phyloP scores from a whole-genome alignment of 805 yeast genomes.

The Saccharomycopsis sp. region DNA sequence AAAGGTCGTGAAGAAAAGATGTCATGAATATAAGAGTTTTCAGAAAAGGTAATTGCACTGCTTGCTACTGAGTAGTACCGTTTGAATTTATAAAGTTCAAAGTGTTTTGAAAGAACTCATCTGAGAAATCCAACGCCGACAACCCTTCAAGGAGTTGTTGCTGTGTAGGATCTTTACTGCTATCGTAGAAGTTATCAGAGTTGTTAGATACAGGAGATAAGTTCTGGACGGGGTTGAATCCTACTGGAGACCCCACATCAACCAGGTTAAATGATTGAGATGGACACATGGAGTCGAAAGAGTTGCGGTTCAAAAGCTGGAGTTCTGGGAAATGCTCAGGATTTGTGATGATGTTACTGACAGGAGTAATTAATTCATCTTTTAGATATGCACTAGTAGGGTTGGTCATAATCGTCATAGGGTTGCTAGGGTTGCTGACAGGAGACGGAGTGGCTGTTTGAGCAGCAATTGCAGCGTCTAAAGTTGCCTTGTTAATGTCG shows the following conservation, averaged over 20 bases:
- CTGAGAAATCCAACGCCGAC: conserved; percentile 1
- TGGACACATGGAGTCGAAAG: neutral
- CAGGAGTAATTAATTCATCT: neutral
- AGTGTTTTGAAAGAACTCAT: conserved; percentile 1
- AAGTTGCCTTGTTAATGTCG: neutral
- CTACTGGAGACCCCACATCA: conserved; percentile 6
- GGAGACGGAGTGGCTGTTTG: neutral
- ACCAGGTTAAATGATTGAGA: neutral
- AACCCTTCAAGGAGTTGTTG: neutral
- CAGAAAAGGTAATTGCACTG: neutral
- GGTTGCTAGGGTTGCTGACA: neutral
- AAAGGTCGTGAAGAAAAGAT: neutral
- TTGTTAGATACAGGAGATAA: conserved; percentile 4
- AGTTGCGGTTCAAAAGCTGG: neutral
- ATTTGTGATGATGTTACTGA: neutral
- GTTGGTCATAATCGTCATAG: neutral
- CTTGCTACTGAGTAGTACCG: neutral
- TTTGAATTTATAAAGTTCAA: neutral
- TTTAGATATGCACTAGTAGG: conserved; percentile 1
- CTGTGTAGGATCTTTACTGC: neutral
- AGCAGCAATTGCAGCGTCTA: neutral
- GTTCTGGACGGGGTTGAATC: neutral
- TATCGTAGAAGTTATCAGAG: neutral
- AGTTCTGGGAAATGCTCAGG: neutral
- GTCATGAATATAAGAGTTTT: neutral